These are phyloP conservation scores for Phytophthora brassicae DNA, from an alignment of 352 stramenopile genomes.

Conservation along the genomic window DNA sequence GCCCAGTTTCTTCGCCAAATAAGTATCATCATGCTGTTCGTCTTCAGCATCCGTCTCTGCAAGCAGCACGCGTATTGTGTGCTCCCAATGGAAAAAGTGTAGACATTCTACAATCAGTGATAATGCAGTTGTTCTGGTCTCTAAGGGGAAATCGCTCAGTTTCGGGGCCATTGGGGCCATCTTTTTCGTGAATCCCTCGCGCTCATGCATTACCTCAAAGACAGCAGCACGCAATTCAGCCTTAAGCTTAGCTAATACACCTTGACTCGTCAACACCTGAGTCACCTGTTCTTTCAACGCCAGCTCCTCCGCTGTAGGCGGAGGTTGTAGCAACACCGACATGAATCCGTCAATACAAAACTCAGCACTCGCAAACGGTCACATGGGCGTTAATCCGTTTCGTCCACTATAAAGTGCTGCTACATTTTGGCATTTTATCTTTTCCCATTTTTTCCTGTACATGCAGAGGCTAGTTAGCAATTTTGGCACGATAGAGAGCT, in stretches of 20 bases:
- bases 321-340: slow-evolving; percentile 29
- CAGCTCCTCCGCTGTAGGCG: slow-evolving; percentile 50
- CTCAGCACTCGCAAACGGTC: slow-evolving; percentile 13
- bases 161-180: slow-evolving; percentile 18
- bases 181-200: slow-evolving; percentile 21
- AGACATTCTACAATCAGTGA: slow-evolving; percentile 63
- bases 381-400: slow-evolving; percentile 15
- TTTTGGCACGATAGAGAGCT: no score
- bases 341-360: slow-evolving; percentile 9
- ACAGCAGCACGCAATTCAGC: slow-evolving; percentile 74
- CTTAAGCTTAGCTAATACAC: slow-evolving; percentile 78
- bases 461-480: slow-evolving; percentile 8
- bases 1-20: slow-evolving; percentile 26
- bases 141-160: slow-evolving; percentile 33
- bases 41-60: slow-evolving; percentile 41
- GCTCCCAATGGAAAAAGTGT: slow-evolving; percentile 57
- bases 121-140: slow-evolving; percentile 36
- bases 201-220: slow-evolving; percentile 77
- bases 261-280: slow-evolving; percentile 52
- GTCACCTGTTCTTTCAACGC: slow-evolving; percentile 69
- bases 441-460: slow-evolving; percentile 3
- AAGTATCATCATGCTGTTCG: neutral
- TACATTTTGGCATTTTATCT: slow-evolving; percentile 27
- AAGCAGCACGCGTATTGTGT: slow-evolving; percentile 54
- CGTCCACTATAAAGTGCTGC: slow-evolving; percentile 2